Conservation (phyloP, 805 yeast genomes). For the Saturnispora galanensis region DNA sequence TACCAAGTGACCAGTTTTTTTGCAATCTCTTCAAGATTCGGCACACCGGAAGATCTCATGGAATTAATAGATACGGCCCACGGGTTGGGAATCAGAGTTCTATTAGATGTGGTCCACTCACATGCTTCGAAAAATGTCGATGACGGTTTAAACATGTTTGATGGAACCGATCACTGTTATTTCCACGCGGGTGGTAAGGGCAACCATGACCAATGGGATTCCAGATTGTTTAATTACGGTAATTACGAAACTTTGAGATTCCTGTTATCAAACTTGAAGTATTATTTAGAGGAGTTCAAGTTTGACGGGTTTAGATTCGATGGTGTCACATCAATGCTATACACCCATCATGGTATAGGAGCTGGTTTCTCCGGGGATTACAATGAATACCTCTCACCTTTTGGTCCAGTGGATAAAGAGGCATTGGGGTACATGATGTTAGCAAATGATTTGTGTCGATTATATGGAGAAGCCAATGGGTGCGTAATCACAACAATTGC, state of each 20-base stretch:
- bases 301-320: conserved; percentile 96
- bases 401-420: conserved; percentile 72
- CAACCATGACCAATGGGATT: conserved; percentile 87
- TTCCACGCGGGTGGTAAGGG: conserved; percentile 88
- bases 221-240: conserved; percentile 88
- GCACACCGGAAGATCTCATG: conserved; percentile 91
- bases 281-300: conserved; percentile 67
- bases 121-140: conserved; percentile 92
- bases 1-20: conserved; percentile 91
- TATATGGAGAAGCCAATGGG: conserved; percentile 30
- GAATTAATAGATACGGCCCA: conserved; percentile 90
- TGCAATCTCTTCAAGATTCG: conserved; percentile 83
- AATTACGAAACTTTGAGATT: conserved; percentile 86
- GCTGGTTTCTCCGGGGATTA: conserved; percentile 86
- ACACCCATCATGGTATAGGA: conserved; percentile 87
- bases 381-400: conserved; percentile 75
- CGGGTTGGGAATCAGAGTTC: conserved; percentile 71
- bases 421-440: conserved; percentile 81
- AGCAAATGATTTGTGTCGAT: conserved; percentile 70
- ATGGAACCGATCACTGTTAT: conserved; percentile 91
- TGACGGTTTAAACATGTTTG: conserved; percentile 88
- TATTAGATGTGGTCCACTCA: conserved; percentile 89
- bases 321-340: conserved; percentile 92
- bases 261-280: conserved; percentile 73
- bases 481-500: conserved; percentile 61